Evolutionary conservation across 1,284 basidiomycete species (phyloP), one percentile per base, ranked within the genome.

Genomic region (Neonothopanus nambi): DNA sequence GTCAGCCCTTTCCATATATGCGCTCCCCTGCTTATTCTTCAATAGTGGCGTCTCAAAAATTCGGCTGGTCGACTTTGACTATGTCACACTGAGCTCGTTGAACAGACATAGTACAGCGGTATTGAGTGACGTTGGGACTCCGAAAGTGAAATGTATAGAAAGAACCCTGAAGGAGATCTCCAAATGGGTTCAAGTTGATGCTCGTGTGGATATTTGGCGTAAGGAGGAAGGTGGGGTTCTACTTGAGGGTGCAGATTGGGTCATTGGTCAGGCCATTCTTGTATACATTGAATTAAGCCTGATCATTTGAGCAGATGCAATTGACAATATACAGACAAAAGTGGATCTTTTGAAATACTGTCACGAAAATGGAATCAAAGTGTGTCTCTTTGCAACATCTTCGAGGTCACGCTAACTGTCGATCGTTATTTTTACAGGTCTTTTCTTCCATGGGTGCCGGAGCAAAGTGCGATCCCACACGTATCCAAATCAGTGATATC

Each of bases 361-460:
- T 63, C 80, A 89, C 61, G 80, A 86, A 55, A 77, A 86, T 59
- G 67, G 77, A 33, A 85, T 95, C 69, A 91, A 91, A 75, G 88
- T 86, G 51, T 2, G 66, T 18, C 45, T 24, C 37, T 42, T 26
- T 12, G 23, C 46, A n/a, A n/a, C 7, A 38, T 43, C 30, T 45
- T 33, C 30, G 13, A 33, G 13, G 30, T 3, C 13, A 33, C 30
- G 13, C 30, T 8, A 13, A 33, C 8, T 33, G 30, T n/a, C n/a
- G n/a, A n/a, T n/a, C n/a, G n/a, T n/a, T n/a, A 33, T 8, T 33
- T 37, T 20, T 42, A 30, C 57, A 89, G 87, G 89, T 97, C 17
- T 97, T 99, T 70, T 92, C 95, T 1, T 94, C 93, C 17, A 97
- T 99, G 93, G 97, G 97, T 39, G 93, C 96, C 1, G 90, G 95